Evolutionary conservation across 768 basidiomycete species (phyloP).

Genomic region (Holtermanniella nyarrowii): DNA sequence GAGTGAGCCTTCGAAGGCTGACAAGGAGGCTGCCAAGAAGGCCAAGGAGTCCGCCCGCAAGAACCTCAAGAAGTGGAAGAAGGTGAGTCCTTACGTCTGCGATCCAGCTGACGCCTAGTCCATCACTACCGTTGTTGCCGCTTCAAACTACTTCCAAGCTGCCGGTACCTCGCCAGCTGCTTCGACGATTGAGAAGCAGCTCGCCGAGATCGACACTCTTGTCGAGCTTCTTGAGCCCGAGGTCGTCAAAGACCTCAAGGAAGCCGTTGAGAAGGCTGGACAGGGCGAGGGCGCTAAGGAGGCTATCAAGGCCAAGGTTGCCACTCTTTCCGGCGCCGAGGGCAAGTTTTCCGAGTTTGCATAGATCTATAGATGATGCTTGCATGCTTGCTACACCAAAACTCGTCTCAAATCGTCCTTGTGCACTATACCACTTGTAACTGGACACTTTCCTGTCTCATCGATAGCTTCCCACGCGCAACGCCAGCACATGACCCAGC

Average conservation of each 20-base stretch:
- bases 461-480: constrained; percentile 78
- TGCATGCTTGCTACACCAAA: constrained; percentile 47
- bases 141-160: constrained; percentile 44
- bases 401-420: constrained; percentile 82
- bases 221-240: constrained; percentile 42
- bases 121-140: constrained; percentile 41
- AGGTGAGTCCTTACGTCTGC: constrained; percentile 45
- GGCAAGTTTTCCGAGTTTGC: constrained; percentile 43
- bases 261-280: constrained; percentile 41
- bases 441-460: constrained; percentile 67
- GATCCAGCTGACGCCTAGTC: constrained; percentile 21
- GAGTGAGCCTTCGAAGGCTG: constrained; percentile 36
- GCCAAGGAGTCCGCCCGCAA: constrained; percentile 55
- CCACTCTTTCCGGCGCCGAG: constrained; percentile 16
- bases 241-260: constrained; percentile 41
- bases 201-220: constrained; percentile 43
- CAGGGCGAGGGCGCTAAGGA: constrained; percentile 37
- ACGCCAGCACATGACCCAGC: constrained; percentile 90
- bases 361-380: constrained; percentile 9
- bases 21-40: constrained; percentile 50
- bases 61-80: constrained; percentile 52
- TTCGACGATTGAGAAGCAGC: constrained; percentile 41
- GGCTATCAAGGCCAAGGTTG: constrained; percentile 30
- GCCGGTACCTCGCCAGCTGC: constrained; percentile 40
- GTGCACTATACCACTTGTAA: constrained; percentile 65